These are phyloP conservation scores for Backusella sp. DNA, from an alignment of 192 early-diverging fungal genomes.

Conservation along the genomic window DNA sequence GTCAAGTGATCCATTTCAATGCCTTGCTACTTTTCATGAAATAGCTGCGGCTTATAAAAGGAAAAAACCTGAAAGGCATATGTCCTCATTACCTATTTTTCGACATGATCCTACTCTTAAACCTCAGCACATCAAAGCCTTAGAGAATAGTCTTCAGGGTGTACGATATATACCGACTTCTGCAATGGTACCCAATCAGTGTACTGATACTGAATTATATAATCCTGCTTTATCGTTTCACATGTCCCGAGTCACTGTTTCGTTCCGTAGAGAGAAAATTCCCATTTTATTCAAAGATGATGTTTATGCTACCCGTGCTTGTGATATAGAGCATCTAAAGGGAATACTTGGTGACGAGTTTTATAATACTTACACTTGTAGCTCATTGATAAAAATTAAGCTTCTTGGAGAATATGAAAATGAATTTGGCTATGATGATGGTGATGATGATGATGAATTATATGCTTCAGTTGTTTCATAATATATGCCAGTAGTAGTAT, in stretches of 20 bases:
- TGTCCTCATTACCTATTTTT: conserved; percentile 81
- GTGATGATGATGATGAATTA: no score
- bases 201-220: conserved; percentile 69
- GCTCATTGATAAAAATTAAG: neutral
- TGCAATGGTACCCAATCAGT: conserved; percentile 97
- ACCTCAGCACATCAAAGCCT: conserved; percentile 51
- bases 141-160: no score
- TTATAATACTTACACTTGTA: neutral
- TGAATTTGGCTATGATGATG: no score
- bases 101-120: conserved; percentile 97
- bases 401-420: neutral
- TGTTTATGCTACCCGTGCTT: conserved; percentile 95
- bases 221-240: conserved; percentile 51
- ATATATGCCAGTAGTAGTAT: neutral
- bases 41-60: conserved; percentile 71
- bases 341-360: conserved; percentile 84
- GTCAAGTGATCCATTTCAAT: conserved; percentile 91
- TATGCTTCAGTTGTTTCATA: neutral
- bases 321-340: conserved; percentile 84
- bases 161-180: conserved; percentile 44
- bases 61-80: conserved; percentile 65
- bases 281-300: conserved; percentile 94
- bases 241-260: conserved; percentile 91
- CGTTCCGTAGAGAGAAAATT: conserved; percentile 71
- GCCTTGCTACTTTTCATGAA: conserved; percentile 88